Conservation (phyloP, 495 filamentous ascomycete species). For the Bombardia bombarda region DNA sequence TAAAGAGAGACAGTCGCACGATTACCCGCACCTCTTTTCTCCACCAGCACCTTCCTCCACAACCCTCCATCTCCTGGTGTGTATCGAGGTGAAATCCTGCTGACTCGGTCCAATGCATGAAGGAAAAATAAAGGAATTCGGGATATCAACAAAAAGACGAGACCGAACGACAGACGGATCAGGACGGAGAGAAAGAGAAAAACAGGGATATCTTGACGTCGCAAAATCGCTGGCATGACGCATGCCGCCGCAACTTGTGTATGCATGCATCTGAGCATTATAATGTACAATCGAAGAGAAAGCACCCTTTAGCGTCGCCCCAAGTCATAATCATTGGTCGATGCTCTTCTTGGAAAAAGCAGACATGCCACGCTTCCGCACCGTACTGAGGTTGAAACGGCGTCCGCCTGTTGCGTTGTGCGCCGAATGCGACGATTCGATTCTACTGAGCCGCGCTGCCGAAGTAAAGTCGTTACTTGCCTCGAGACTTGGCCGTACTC, state of each 20-base stretch:
- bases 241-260: too few species aligned
- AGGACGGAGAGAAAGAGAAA: conserved; percentile 4
- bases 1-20: not conserved
- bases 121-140: too few species aligned
- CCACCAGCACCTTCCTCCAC: too few species aligned
- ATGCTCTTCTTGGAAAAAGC: conserved; percentile 30
- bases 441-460: conserved; percentile 69
- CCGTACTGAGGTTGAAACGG: conserved; percentile 24
- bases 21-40: too few species aligned
- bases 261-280: too few species aligned
- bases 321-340: conserved; percentile 20
- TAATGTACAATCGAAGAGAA: conserved; percentile 10
- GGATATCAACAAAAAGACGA: conserved; percentile 15
- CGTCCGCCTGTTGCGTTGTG: conserved; percentile 11
- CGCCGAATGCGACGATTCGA: conserved; percentile 64
- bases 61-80: not conserved
- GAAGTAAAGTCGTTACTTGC: conserved; percentile 83
- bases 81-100: too few species aligned
- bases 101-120: too few species aligned
- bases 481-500: conserved; percentile 72
- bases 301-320: too few species aligned
- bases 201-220: not conserved
- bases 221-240: too few species aligned
- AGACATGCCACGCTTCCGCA: conserved; percentile 27
- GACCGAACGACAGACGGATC: conserved; percentile 2